phyloP scores from a whole-genome alignment of 768 basidiomycete species.

The Naganishia friedmannii region DNA sequence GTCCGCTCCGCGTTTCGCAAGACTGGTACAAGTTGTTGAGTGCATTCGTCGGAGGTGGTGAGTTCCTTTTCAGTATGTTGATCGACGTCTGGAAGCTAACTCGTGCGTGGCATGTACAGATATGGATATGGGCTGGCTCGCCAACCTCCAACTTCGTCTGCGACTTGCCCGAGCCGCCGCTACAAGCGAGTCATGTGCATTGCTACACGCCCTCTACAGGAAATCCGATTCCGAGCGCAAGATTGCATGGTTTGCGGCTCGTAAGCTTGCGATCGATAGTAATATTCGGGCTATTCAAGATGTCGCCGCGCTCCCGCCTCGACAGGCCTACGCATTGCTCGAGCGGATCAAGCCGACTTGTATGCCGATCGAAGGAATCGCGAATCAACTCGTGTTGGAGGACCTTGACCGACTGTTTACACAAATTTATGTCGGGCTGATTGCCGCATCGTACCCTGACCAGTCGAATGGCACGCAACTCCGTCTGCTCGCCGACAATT shows the following conservation, averaged over 20 bases:
- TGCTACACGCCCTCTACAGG: constrained; percentile 40
- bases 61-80: constrained; percentile 25
- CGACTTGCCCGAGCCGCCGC: constrained; percentile 32
- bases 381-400: constrained; percentile 45
- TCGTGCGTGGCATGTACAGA: constrained; percentile 27
- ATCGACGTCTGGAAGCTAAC: not conserved
- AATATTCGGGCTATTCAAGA: constrained; percentile 34
- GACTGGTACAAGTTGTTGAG: constrained; percentile 34
- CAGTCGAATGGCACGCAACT: not conserved
- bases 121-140: constrained; percentile 22
- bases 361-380: constrained; percentile 43
- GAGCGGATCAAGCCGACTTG: constrained; percentile 33
- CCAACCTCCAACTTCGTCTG: constrained; percentile 34
- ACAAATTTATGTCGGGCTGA: constrained; percentile 43
- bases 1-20: constrained; percentile 13
- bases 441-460: constrained; percentile 37
- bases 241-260: constrained; percentile 40
- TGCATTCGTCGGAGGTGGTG: constrained; percentile 40
- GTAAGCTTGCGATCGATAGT: constrained; percentile 16
- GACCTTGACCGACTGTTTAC: constrained; percentile 46
- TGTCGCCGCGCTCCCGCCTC: constrained; percentile 39
- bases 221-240: constrained; percentile 2
- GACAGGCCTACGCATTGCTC: constrained; percentile 36
- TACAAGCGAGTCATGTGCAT: constrained; percentile 32
- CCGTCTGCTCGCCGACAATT: not conserved